Conservation (phyloP, 179 eudicot species). For the Pouteria campechiana region DNA sequence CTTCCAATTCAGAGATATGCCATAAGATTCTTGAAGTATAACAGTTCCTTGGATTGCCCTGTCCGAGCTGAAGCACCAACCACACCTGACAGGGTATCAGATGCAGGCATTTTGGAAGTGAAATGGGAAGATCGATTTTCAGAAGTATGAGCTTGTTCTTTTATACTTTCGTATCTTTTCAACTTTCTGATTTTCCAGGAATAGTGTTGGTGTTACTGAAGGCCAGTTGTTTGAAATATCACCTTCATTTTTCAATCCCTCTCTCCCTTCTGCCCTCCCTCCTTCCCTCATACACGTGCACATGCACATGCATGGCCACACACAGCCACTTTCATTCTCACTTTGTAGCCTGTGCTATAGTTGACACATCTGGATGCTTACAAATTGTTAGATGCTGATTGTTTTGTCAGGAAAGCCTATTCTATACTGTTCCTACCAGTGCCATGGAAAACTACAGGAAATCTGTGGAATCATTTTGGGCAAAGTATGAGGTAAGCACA, state of each 20-base stretch:
- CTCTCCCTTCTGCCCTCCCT: too few species aligned
- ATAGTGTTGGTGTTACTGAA: too few species aligned
- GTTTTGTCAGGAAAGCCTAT: slow-evolving; percentile 52
- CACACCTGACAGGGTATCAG: slow-evolving; percentile 32
- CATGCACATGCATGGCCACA: too few species aligned
- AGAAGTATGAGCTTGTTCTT: slow-evolving; percentile 57
- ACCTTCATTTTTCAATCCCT: too few species aligned
- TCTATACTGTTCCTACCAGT: slow-evolving; percentile 62
- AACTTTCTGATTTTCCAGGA: too few species aligned
- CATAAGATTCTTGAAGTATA: slow-evolving; percentile 55
- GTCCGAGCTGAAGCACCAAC: slow-evolving; percentile 32
- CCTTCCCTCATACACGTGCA: too few species aligned
- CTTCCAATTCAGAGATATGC: slow-evolving; percentile 56
- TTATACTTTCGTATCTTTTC: too few species aligned
- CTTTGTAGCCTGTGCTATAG: too few species aligned
- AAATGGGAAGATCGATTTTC: slow-evolving; percentile 54
- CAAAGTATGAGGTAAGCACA: slow-evolving; percentile 44
- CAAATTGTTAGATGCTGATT: slow-evolving; percentile 1
- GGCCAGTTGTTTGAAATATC: too few species aligned
- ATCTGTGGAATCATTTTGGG: slow-evolving; percentile 53
- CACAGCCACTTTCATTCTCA: too few species aligned
- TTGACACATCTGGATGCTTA: neutral
- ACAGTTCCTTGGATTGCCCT: slow-evolving; percentile 12
- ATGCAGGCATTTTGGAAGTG: slow-evolving; percentile 23
- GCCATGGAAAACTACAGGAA: slow-evolving; percentile 64